These are phyloP conservation scores for Diversispora epigaea DNA, from an alignment of 192 early-diverging fungal genomes.

Conservation along the genomic window DNA sequence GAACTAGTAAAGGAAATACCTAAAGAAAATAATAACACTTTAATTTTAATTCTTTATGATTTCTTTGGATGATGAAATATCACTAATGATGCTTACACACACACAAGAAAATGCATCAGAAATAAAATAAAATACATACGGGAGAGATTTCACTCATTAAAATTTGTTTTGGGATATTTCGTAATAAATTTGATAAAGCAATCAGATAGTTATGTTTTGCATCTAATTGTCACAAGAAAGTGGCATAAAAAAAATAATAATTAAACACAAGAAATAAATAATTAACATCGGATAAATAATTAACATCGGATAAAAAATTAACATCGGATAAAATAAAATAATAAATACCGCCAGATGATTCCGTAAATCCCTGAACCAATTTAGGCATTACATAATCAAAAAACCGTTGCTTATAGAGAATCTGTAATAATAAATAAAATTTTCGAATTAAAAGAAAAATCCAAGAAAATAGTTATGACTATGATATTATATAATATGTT, in stretches of 20 bases:
- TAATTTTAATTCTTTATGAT: background rate
- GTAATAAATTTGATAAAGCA: constrained; percentile 78
- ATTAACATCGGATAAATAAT: too few relatives aligned
- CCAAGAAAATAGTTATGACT: too few relatives aligned
- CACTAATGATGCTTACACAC: too few relatives aligned
- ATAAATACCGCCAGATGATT: constrained; percentile 38
- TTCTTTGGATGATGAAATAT: background rate
- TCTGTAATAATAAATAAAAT: constrained; percentile 39
- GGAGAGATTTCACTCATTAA: constrained; percentile 73
- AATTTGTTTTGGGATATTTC: constrained; percentile 80
- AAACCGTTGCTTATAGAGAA: constrained; percentile 84
- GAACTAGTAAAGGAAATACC: constrained; percentile 79
- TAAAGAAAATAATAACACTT: constrained; percentile 31
- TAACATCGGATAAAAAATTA: background rate
- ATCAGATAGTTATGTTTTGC: constrained; percentile 74
- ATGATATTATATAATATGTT: background rate
- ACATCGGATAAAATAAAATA: background rate
- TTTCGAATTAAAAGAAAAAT: background rate
- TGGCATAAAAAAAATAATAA: too few relatives aligned
- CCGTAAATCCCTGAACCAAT: constrained; percentile 59
- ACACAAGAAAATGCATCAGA: too few relatives aligned
- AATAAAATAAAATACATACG: constrained; percentile 44
- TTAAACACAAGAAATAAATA: too few relatives aligned
- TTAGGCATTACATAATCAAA: constrained; percentile 76
- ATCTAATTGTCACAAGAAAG: constrained; percentile 33